phyloP scores from a whole-genome alignment of 495 filamentous ascomycete genomes.

The Hypoxylon perforatum region DNA sequence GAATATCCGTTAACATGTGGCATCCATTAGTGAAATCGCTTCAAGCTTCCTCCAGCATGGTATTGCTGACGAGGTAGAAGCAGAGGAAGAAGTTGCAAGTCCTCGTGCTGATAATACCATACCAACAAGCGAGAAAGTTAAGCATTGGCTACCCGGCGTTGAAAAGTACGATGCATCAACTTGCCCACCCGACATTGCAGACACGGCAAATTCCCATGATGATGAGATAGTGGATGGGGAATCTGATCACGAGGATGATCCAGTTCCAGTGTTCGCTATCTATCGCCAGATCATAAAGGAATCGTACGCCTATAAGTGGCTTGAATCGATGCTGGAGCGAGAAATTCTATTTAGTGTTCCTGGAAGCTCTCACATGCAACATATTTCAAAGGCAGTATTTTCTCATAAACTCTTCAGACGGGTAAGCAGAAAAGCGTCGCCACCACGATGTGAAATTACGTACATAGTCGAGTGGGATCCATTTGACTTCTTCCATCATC shows the following conservation, averaged over 20 bases:
- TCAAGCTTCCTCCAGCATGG: not conserved
- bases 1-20: not conserved
- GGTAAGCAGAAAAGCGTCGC: not conserved
- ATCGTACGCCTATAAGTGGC: not conserved
- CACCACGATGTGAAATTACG: not conserved
- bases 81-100: not conserved
- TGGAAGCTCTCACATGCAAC: not conserved
- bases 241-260: not conserved
- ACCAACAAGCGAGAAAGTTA: not conserved
- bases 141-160: not conserved
- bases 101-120: not conserved
- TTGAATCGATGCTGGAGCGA: not conserved
- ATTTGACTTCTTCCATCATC: not conserved
- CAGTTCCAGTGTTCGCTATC: not conserved
- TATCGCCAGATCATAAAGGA: not conserved
- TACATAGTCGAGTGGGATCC: not conserved
- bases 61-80: not conserved
- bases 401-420: not conserved
- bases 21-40: not conserved
- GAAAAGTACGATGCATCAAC: not conserved
- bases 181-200: not conserved
- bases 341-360: not conserved
- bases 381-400: not conserved
- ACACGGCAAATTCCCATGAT: not conserved
- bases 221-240: not conserved